Evolutionary conservation across 805 yeast genomes (phyloP).

Genomic region (Cyberlindnera sargentensis): DNA sequence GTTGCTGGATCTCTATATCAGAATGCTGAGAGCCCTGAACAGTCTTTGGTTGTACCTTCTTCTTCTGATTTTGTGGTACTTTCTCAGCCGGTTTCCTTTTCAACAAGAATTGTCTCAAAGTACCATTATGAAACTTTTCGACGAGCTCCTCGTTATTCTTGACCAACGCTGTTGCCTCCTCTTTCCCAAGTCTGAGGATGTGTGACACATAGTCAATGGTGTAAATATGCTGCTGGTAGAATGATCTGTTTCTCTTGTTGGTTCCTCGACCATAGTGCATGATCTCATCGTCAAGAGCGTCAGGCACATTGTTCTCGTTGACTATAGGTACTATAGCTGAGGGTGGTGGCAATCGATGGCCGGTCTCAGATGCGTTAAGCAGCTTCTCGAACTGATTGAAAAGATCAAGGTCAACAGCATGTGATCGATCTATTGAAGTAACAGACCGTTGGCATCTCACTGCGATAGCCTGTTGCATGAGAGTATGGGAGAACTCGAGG

Average conservation of each 20-base stretch:
- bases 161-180: conserved; percentile 18
- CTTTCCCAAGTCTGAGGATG: conserved; percentile 11
- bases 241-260: conserved; percentile 16
- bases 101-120: conserved; percentile 10
- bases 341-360: no score
- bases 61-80: neutral
- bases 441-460: neutral
- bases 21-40: neutral
- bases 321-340: no score
- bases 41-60: neutral
- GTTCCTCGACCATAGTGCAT: conserved; percentile 5
- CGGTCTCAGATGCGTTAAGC: no score
- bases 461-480: conserved; percentile 1
- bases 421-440: neutral
- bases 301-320: no score
- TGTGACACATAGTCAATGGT: conserved; percentile 21
- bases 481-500: conserved; percentile 4
- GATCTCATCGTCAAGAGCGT: neutral
- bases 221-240: conserved; percentile 21
- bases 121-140: conserved; percentile 24
- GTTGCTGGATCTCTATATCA: neutral
- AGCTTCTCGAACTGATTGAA: conserved; percentile 2
- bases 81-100: neutral
- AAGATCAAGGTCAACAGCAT: conserved; percentile 1
- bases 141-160: conserved; percentile 17